phyloP scores from a whole-genome alignment of 176 grass and related monocot species.

The Saccharum spontaneum region DNA sequence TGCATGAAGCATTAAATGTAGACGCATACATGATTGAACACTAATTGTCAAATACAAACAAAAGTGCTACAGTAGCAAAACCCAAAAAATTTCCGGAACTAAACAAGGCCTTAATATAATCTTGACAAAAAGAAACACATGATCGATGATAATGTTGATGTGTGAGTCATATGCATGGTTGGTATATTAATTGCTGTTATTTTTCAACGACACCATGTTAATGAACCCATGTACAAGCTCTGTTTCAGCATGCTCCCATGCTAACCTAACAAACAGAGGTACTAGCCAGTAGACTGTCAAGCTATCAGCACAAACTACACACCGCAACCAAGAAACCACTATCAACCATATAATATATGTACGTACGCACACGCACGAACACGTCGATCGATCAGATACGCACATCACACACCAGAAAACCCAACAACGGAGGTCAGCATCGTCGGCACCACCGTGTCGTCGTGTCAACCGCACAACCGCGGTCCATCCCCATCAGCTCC shows the following conservation, averaged over 20 bases:
- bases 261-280: background rate
- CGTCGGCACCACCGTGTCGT: background rate
- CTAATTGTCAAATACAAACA: no score
- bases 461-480: background rate
- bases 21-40: no score
- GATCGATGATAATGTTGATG: no score
- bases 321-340: background rate
- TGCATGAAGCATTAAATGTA: no score
- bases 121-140: no score
- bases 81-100: no score
- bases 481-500: constrained; percentile 19
- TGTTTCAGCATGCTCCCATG: background rate
- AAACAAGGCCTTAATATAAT: no score
- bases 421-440: background rate
- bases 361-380: background rate
- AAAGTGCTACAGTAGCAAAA: no score
- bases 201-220: background rate
- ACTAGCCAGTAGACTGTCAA: background rate
- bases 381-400: background rate
- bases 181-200: no score
- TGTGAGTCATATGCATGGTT: no score
- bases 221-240: background rate
- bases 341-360: background rate
- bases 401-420: constrained; percentile 9
- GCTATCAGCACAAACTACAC: no score